Evolutionary conservation across 345 rosid species (phyloP).

Genomic region (Salix exigua): DNA sequence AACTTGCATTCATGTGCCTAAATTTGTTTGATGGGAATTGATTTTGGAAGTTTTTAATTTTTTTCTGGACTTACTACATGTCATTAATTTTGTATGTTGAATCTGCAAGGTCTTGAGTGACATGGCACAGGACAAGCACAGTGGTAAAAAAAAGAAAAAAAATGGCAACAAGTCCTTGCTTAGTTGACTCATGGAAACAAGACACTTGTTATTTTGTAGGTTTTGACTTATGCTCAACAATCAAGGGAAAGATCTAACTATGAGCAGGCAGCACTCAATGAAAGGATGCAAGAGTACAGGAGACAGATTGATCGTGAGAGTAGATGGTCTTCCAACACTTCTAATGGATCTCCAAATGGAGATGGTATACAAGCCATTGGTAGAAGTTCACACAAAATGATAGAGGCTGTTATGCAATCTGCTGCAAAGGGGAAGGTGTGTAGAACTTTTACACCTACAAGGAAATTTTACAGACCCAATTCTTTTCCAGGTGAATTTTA

Average conservation of each 20-base stretch:
- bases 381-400: slow-evolving; percentile 98
- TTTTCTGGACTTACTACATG: not conserved
- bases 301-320: slow-evolving; percentile 96
- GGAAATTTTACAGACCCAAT: not conserved
- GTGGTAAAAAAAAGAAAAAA: not conserved
- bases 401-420: slow-evolving; percentile 97
- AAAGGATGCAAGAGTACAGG: slow-evolving; percentile 95
- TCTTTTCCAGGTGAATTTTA: slow-evolving; percentile 3
- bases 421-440: slow-evolving; percentile 94
- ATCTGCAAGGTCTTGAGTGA: not conserved
- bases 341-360: slow-evolving; percentile 92
- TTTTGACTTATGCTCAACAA: slow-evolving; percentile 92
- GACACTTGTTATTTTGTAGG: slow-evolving; percentile 41
- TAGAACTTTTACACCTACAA: slow-evolving; percentile 3
- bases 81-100: not conserved
- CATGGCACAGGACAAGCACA: not conserved
- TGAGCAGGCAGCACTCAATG: slow-evolving; percentile 90
- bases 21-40: not conserved
- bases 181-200: slow-evolving; percentile 9
- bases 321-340: slow-evolving; percentile 73
- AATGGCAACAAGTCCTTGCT: not conserved
- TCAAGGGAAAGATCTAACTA: slow-evolving; percentile 94
- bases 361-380: slow-evolving; percentile 94
- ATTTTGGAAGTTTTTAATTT: not conserved
- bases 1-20: not conserved